These are phyloP conservation scores for Protoeuglena noctilucae DNA, from an alignment of 139 green algal genomes.

Conservation along the genomic window DNA sequence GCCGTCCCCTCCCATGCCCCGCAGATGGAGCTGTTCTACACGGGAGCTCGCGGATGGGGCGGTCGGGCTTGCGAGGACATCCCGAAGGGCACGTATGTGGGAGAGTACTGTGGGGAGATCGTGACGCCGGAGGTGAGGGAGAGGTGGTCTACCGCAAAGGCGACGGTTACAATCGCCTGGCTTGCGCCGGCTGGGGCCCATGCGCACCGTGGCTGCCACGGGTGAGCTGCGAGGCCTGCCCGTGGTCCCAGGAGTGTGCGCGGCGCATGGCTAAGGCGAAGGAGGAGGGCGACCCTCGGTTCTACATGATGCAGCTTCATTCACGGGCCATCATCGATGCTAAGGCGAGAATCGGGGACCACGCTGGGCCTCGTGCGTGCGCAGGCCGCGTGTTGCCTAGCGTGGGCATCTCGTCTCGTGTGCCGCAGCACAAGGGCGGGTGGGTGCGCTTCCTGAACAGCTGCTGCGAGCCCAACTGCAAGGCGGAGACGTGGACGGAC, in stretches of 20 bases:
- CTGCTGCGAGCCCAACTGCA: slow-evolving; percentile 73
- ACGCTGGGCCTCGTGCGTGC: no score
- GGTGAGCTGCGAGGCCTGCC: slow-evolving; percentile 8
- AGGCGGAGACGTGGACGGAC: slow-evolving; percentile 73
- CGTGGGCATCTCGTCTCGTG: no score
- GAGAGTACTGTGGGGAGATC: slow-evolving; percentile 75
- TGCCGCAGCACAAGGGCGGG: slow-evolving; percentile 51
- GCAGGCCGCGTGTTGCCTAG: no score
- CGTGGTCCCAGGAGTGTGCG: slow-evolving; percentile 35
- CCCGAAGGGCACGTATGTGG: slow-evolving; percentile 41
- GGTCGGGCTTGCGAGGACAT: slow-evolving; percentile 36
- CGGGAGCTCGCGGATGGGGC: slow-evolving; percentile 48
- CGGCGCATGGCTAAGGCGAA: slow-evolving; percentile 42
- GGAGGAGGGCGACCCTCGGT: slow-evolving; percentile 34
- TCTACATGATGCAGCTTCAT: slow-evolving; percentile 78
- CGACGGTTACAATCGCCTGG: no score
- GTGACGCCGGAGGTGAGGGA: no score
- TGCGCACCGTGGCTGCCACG: no score
- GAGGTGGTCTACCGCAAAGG: no score
- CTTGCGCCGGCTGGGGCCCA: no score
- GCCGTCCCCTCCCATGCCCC: no score
- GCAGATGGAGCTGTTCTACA: slow-evolving; percentile 58
- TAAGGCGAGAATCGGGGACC: no score
- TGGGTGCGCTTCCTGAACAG: slow-evolving; percentile 64
- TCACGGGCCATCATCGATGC: slow-evolving; percentile 64